Percentiles rank a stretch among this genome's conserved stretches.
Conservation (phyloP, 139 green algal genomes). For the Chlamydomonas sp. region DNA sequence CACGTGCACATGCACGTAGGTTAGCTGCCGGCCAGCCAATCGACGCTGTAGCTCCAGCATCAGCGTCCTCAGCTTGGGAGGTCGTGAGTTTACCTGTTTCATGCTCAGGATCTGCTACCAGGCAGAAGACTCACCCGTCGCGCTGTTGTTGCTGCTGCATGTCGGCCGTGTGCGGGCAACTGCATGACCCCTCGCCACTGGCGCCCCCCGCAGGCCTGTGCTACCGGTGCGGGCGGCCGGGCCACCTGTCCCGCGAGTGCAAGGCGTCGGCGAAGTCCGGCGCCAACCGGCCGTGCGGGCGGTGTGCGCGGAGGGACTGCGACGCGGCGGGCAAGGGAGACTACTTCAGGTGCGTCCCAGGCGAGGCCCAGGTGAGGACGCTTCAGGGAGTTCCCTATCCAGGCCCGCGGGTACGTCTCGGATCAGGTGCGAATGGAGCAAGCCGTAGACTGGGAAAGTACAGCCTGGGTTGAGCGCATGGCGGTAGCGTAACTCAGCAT, state of each 20-base stretch:
- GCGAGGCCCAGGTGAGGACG: not conserved
- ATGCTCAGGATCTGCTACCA: not conserved
- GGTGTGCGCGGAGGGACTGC: conserved; percentile 70
- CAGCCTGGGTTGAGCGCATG: too few relatives aligned
- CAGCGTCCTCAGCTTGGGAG: not conserved
- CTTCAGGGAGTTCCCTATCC: not conserved
- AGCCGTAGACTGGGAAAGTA: too few relatives aligned
- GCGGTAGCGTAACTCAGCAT: not conserved
- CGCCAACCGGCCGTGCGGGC: conserved; percentile 55
- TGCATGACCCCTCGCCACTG: not conserved
- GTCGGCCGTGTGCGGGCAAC: not conserved
- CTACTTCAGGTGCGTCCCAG: conserved; percentile 61
- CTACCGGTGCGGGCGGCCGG: conserved; percentile 65
- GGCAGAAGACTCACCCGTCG: not conserved
- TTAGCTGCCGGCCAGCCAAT: not conserved
- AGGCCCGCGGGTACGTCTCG: not conserved
- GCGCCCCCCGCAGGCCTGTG: conserved; percentile 49
- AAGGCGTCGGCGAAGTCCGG: not conserved
- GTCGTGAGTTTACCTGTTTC: not conserved
- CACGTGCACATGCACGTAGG: not conserved
- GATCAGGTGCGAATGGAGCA: not conserved
- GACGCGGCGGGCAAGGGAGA: conserved; percentile 59
- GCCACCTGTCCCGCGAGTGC: conserved; percentile 69
- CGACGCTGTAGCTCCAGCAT: not conserved
- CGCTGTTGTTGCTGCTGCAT: not conserved